Conservation (phyloP, 345 rosid species). For the Gossypium mustelinum region DNA sequence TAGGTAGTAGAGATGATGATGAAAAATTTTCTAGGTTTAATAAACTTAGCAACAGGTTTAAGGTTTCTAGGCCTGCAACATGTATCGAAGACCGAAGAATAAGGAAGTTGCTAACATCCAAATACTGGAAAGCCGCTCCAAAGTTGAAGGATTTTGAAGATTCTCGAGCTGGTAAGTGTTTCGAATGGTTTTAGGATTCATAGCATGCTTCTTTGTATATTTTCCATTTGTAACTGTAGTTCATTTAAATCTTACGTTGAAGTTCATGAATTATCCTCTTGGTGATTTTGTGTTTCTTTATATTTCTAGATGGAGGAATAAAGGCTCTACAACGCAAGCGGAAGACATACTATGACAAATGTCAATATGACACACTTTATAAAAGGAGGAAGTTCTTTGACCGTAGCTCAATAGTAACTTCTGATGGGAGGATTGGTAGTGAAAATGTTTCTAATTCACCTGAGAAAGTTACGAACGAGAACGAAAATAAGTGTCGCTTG, state of each 20-base stretch:
- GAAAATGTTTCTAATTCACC: slow-evolving; percentile 83
- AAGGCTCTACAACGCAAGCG: slow-evolving; percentile 58
- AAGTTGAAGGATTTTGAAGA: slow-evolving; percentile 51
- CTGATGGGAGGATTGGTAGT: slow-evolving; percentile 70
- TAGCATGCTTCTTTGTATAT: slow-evolving; percentile 4
- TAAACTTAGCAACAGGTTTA: slow-evolving; percentile 44
- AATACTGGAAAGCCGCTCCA: slow-evolving; percentile 63
- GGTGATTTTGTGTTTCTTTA: slow-evolving; percentile 10
- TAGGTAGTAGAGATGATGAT: slow-evolving; percentile 70
- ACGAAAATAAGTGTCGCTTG: slow-evolving; percentile 28
- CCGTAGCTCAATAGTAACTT: slow-evolving; percentile 45
- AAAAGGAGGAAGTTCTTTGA: slow-evolving; percentile 63
- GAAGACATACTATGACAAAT: slow-evolving; percentile 40
- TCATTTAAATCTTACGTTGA: neutral
- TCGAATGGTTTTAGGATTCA: slow-evolving; percentile 3
- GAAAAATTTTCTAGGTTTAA: slow-evolving; percentile 56
- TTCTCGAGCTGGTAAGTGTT: slow-evolving; percentile 53
- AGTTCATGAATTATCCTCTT: slow-evolving; percentile 17
- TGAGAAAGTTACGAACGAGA: slow-evolving; percentile 33
- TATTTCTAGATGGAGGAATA: slow-evolving; percentile 45
- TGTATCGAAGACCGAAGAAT: slow-evolving; percentile 50
- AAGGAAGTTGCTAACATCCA: slow-evolving; percentile 54
- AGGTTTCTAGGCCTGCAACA: slow-evolving; percentile 53
- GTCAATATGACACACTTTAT: slow-evolving; percentile 39
- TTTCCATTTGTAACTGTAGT: neutral